phyloP scores from a whole-genome alignment of 495 filamentous ascomycete species.

The Annulohypoxylon nitens region DNA sequence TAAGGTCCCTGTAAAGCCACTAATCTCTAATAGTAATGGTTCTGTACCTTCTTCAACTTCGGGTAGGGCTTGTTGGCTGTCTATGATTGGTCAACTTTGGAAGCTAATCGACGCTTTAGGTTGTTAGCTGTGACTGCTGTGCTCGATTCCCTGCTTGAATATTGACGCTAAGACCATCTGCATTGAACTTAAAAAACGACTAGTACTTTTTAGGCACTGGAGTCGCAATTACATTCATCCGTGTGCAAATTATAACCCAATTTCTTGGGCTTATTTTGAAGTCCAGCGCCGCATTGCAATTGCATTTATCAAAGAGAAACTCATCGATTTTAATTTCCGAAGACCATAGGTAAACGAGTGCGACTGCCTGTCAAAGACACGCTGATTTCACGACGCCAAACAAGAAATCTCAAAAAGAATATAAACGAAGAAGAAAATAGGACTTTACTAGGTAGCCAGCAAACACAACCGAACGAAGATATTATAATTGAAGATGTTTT shows the following conservation, averaged over 20 bases:
- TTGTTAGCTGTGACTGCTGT: constrained; percentile 6
- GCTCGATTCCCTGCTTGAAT: constrained; percentile 28
- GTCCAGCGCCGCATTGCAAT: no score
- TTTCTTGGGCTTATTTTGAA: not conserved
- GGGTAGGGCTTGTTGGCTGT: constrained; percentile 30
- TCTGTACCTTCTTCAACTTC: constrained; percentile 4
- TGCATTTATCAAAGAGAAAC: no score
- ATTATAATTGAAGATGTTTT: not conserved
- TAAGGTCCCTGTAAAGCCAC: constrained; percentile 26
- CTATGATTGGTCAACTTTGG: constrained; percentile 28
- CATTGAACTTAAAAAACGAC: not conserved
- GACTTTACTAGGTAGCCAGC: not conserved
- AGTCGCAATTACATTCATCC: not conserved
- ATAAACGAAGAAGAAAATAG: not conserved
- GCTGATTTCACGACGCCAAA: not conserved
- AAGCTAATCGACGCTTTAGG: constrained; percentile 27
- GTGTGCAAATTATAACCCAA: not conserved
- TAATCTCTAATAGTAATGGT: constrained; percentile 25
- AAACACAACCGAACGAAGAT: not conserved
- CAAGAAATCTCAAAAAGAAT: not conserved
- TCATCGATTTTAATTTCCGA: not conserved
- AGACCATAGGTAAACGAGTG: not conserved
- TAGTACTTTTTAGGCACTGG: not conserved
- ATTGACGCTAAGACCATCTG: constrained; percentile 21
- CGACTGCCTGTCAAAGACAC: not conserved